phyloP scores from a whole-genome alignment of 768 basidiomycete species.

The Mycena belliarum region DNA sequence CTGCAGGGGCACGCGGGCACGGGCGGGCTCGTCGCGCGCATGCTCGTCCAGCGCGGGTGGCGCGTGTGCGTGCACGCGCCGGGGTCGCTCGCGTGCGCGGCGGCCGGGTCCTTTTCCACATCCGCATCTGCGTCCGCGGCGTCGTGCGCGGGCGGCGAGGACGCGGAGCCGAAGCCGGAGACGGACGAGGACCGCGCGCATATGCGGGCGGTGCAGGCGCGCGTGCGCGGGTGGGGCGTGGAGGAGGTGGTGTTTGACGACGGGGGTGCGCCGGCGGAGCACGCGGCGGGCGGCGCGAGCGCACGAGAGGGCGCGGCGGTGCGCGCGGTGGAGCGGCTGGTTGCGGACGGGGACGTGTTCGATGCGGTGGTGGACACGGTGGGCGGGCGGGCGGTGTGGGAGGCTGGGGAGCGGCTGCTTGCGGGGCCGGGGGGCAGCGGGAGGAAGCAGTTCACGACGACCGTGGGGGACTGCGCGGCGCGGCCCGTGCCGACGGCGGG shows the following conservation, averaged over 20 bases:
- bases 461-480: slow-evolving; percentile 70
- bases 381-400: slow-evolving; percentile 80
- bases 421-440: slow-evolving; percentile 30
- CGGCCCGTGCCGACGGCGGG: slow-evolving; percentile 67
- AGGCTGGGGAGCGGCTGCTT: slow-evolving; percentile 67
- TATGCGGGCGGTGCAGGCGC: slow-evolving; percentile 50
- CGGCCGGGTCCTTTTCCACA: no score
- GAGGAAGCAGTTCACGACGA: slow-evolving; percentile 70
- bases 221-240: slow-evolving; percentile 68
- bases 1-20: slow-evolving; percentile 73
- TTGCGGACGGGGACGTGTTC: slow-evolving; percentile 59
- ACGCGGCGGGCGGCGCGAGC: slow-evolving; percentile 41
- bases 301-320: no score
- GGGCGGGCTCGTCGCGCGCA: slow-evolving; percentile 77
- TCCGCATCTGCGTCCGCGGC: no score
- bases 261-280: slow-evolving; percentile 35
- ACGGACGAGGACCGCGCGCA: slow-evolving; percentile 41
- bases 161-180: slow-evolving; percentile 32
- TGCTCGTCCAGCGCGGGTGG: slow-evolving; percentile 71
- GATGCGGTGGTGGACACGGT: slow-evolving; percentile 84
- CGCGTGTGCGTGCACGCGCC: slow-evolving; percentile 71
- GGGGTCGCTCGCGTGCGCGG: slow-evolving; percentile 32
- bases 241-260: slow-evolving; percentile 78
- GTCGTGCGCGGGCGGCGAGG: slow-evolving; percentile 27
- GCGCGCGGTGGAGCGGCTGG: slow-evolving; percentile 52